phyloP scores from a whole-genome alignment of 192 early-diverging fungal genomes.

The Coemansia reversa region DNA sequence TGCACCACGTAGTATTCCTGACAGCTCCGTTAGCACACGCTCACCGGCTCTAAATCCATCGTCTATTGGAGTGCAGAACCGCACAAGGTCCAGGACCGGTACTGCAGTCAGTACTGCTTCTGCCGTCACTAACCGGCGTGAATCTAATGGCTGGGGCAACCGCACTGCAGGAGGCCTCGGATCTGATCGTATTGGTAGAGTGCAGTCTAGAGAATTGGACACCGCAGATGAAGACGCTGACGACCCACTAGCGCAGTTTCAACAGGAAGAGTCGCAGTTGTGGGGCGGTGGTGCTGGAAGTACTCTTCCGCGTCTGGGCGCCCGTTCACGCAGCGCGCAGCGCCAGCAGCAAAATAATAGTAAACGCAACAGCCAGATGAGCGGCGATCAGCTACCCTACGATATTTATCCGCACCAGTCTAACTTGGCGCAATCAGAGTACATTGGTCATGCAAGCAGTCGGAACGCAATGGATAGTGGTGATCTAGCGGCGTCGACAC shows the following conservation, averaged over 20 bases:
- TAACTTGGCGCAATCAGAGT: constrained; percentile 45
- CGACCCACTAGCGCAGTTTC: constrained; percentile 51
- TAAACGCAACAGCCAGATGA: constrained; percentile 5
- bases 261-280: constrained; percentile 50
- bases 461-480: constrained; percentile 4
- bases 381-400: background rate
- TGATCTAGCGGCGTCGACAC: constrained; percentile 43
- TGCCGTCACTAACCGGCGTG: constrained; percentile 7
- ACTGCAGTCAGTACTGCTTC: constrained; percentile 36
- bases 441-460: constrained; percentile 21
- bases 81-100: constrained; percentile 28
- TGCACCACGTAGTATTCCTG: constrained; percentile 26
- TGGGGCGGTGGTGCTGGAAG: constrained; percentile 49
- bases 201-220: no score
- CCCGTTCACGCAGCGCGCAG: constrained; percentile 15
- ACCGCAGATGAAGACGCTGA: constrained; percentile 12
- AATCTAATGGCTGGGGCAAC: constrained; percentile 13
- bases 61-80: constrained; percentile 9
- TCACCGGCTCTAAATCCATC: constrained; percentile 11
- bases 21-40: constrained; percentile 2
- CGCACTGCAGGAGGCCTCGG: background rate
- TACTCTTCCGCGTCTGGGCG: constrained; percentile 44
- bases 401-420: constrained; percentile 2
- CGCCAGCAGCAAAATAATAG: constrained; percentile 2
- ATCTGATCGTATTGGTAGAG: background rate